Percentiles rank a stretch among this genome's conserved stretches.
Conservation (phyloP, 257 asterid genomes). For the Fraxinus excelsior region DNA sequence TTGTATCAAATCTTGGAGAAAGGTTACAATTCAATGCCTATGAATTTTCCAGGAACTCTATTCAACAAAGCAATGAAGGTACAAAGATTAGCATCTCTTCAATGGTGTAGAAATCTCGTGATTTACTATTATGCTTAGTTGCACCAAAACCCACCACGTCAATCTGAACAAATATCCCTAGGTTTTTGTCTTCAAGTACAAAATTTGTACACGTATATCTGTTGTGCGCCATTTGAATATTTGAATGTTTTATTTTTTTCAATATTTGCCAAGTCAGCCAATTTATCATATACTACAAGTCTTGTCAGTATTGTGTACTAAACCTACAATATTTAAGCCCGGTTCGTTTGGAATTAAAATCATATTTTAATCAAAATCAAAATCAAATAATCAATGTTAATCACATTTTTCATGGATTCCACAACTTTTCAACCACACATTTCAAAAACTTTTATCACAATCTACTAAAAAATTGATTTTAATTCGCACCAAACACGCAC, state of each 20-base stretch:
- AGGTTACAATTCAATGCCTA: conserved; percentile 78
- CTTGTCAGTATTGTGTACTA: neutral
- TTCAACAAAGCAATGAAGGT: conserved; percentile 69
- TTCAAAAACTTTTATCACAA: no score
- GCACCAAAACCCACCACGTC: conserved; percentile 18
- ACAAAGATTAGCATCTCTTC: neutral
- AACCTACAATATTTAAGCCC: neutral
- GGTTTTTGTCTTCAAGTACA: conserved; percentile 13
- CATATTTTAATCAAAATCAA: no score
- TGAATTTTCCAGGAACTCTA: conserved; percentile 59
- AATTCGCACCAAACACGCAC: no score
- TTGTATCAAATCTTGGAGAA: conserved; percentile 52
- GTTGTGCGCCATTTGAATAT: neutral
- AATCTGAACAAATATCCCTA: conserved; percentile 3
- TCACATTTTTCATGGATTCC: no score
- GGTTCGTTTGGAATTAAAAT: no score
- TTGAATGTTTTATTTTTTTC: neutral
- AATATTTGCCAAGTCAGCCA: neutral
- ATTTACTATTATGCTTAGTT: neutral
- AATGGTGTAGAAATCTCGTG: neutral
- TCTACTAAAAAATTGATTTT: no score
- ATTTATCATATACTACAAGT: neutral
- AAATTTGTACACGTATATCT: conserved; percentile 22
- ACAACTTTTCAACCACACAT: no score
- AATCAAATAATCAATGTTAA: no score